phyloP scores from a whole-genome alignment of 2,329 filamentous ascomycete species.

The Aspergillus ruber region DNA sequence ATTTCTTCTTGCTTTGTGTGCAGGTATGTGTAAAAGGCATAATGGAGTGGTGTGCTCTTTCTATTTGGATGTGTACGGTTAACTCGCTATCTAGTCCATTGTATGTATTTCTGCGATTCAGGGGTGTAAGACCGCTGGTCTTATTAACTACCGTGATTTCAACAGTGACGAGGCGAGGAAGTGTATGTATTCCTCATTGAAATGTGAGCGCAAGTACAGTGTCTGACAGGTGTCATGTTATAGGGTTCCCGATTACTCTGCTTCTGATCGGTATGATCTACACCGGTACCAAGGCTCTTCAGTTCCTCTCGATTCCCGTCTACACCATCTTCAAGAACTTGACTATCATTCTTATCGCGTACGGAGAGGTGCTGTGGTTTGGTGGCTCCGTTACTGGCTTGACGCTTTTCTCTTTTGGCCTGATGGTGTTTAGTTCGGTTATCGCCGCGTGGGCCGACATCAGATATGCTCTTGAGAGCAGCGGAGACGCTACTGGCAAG shows the following conservation, averaged over 20 bases:
- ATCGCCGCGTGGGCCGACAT: conserved; percentile 98
- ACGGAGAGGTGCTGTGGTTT: conserved; percentile 97
- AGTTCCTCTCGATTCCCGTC: conserved; percentile 93
- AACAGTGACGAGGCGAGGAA: conserved; percentile 84
- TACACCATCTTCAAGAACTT: conserved; percentile 99
- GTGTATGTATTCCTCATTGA: conserved; percentile 55
- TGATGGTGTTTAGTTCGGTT: conserved; percentile 93
- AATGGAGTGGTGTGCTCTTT: neutral
- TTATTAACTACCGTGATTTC: conserved; percentile 81
- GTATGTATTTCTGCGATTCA: conserved; percentile 84
- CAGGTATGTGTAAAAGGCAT: conserved; percentile 60
- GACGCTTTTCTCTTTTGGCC: conserved; percentile 83
- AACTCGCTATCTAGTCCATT: conserved; percentile 56
- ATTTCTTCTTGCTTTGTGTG: conserved; percentile 87
- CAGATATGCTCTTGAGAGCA: conserved; percentile 68
- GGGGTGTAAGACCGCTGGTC: conserved; percentile 67
- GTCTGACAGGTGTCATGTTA: neutral
- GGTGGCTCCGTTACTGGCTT: conserved; percentile 84
- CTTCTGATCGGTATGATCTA: conserved; percentile 99
- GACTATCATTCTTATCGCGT: conserved; percentile 97
- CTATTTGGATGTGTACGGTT: conserved; percentile 4
- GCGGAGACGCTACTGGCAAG: conserved; percentile 61
- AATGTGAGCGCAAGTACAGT: neutral
- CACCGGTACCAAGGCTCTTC: conserved; percentile 89
- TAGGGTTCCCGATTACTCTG: conserved; percentile 93